phyloP scores from a whole-genome alignment of 441 rosid species.

The Erodium chrysanthum region DNA sequence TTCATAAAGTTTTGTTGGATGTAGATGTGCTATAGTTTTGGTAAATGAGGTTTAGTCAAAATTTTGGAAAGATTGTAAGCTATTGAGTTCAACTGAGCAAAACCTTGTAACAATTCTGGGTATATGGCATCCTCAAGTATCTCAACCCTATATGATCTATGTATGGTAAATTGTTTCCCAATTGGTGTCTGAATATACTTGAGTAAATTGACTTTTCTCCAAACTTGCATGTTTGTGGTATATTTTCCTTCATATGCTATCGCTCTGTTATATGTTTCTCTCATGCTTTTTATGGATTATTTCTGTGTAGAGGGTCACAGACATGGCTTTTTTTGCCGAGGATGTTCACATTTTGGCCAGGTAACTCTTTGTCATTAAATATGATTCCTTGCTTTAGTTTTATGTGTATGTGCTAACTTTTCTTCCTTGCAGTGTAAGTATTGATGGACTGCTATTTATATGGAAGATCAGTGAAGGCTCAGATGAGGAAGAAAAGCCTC shows the following conservation, averaged over 20 bases:
- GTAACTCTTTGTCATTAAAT: conserved; percentile 29
- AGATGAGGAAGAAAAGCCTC: conserved; percentile 68
- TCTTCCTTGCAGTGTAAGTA: conserved; percentile 48
- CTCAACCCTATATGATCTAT: background rate
- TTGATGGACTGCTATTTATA: conserved; percentile 62
- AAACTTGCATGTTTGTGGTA: background rate
- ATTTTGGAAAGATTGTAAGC: background rate
- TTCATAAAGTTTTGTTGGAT: background rate
- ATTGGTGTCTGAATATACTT: background rate
- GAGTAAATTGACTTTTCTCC: background rate
- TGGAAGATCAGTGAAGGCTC: conserved; percentile 78
- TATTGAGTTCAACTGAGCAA: background rate
- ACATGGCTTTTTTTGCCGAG: conserved; percentile 87
- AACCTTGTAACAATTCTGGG: background rate
- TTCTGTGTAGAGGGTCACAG: conserved; percentile 57
- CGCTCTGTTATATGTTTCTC: background rate
- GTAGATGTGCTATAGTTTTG: background rate
- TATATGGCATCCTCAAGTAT: background rate
- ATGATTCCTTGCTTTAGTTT: conserved; percentile 14
- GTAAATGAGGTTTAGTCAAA: background rate
- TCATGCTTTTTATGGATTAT: background rate
- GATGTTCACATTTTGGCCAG: conserved; percentile 93
- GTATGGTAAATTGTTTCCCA: background rate
- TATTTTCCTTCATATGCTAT: background rate
- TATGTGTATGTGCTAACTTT: conserved; percentile 5